Evolutionary conservation across 2,329 filamentous ascomycete species (phyloP), one percentile per base, ranked within the genome.

Genomic region (Scytalidium sp.): DNA sequence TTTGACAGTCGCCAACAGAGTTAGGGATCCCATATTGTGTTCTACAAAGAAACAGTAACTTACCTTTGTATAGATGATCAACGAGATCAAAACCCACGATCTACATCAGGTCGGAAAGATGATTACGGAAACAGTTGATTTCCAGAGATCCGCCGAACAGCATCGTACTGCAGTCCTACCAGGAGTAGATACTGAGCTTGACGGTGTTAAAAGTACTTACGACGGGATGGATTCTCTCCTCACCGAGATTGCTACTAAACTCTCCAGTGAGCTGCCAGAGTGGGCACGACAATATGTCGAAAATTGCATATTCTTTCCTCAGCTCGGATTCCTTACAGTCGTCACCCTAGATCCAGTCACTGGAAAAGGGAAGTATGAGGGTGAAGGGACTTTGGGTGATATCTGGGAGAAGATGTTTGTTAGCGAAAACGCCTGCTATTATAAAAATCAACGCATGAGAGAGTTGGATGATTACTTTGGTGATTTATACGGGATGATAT

Each of bases 241-340:
- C 13, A 84, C 81, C 2, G 69, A 83, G 47, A 81, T 90, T 2
- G 84, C 85, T 4, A 72, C 75, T 17, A 78, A 81, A n/a, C 73
- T 96, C 50, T 79, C 80, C 1, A 66, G 69, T 13, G 75, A 76
- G 1, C 72, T 94, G 19, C 86, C 91, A 1, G 74, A 79, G 51
- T 77, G 78, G 75, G 75, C 75, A 17, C 66, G 66, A 21, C 64
- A 69, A 23, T 75, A 79, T 51, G 69, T 85, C 13, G 74, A 78
- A 27, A 92, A 92, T 48, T 95, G 95, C 54, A 87, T 94, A 17
- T 96, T 94, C 65, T 87, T 96, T 54, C 93, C 92, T 0, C 91
- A 96, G 61, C 81, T 97, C 32, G 94, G 94, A 0, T 99, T 97
- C 63, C 79, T 97, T 32, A 88, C 91, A 2, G 84, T 87, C 0